Evolutionary conservation across 1,284 basidiomycete species (phyloP), one percentile per base, ranked within the genome.

Genomic region (Cryptococcus sp.): DNA sequence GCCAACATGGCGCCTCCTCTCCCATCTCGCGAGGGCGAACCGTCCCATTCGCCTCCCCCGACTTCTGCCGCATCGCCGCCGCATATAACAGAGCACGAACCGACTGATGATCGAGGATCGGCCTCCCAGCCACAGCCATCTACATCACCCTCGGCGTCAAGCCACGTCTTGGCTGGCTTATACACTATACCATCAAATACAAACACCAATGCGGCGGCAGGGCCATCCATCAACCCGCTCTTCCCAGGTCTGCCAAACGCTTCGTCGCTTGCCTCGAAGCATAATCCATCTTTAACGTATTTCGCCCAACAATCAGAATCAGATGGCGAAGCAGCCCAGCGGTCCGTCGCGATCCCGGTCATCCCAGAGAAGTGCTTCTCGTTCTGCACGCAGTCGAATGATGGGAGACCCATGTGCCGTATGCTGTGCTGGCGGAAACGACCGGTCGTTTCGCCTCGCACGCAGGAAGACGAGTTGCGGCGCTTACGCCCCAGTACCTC

Each of bases 361-460:
- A 59, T 72, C 35, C 72, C 72, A 13, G 75, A 77, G 51, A 71
- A 69, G 61, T 77, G 75, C 60, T 61, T 72, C 10, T 66, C 72
- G 5, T 75, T 71, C 55, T 76, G 74, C 51, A 60, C 64, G 10
- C 75, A 77, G 59, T 59, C 62, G 1, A 64, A 67, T 45, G 69
- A 66, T 40, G 60, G 53, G 5, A 56, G 61, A 22, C 63, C 75
- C 0, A 56, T 72, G 27, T 76, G 74, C 47, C 62, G 73, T 25
- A 77, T 76, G 73, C 56, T 76, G 23, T 77, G 75, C 51, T 50
- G 74, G 20, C 59, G 75, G 16, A 62, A 65, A 27, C 53, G 70
- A 48, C n/a, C 56, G 11, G 57, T 62, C 3, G 46, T 63, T 5
- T 50, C 54, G 13, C 31, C 31, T 10, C 31, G 31, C 7, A 64